Base-by-base conservation (phyloP, 2,329 filamentous ascomycete species). In the Pleoardoris graminearum region DNA sequence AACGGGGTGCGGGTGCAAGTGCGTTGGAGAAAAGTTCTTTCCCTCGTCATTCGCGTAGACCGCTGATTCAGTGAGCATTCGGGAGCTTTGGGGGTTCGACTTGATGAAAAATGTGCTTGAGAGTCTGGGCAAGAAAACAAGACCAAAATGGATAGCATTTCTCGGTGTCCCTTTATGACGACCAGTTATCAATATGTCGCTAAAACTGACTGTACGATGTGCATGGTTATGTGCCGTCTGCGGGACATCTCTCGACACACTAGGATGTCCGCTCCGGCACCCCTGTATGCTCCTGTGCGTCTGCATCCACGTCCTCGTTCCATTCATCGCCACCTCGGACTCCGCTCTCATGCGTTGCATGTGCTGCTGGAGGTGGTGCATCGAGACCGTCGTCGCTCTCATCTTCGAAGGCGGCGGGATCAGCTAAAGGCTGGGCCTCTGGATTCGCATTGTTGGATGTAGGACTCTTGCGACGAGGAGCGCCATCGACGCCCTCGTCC, bases 401-500 rank as follows among this genome's bases (percentile, higher is more conserved):
- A n/a, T 75, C 73, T 56, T 79, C 77, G 50, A 80, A 80, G 1
- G 76, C 74, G 1, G 70, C 73, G 19, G 77, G 77, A 53, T 79
- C 77, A 19, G 76, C 70, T 53, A 80, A 68, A 4, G 73, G 73
- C 50, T 74, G 68, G 4, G 55, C 57, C 54, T 74, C 71, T 1
- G 70, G 65, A 38, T 72, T 65, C 5, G 50, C 59, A 12, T 57
- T 57, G 1, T 50, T 53, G n/a, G 54, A 54, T 10, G 8, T 42
- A 3, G 59, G 53, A 2, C 37, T 56, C 12, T 59, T 67, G 23
- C 55, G 55, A n/a, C 62, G 62, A 2, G 66, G 65, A 43, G 63
- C 72, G 50, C 63, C 62, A 55, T 73, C 64, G 5, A 79, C 66
- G 4, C 72, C 77, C 35, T 85, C 82, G 60, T 85, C 83, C 0